phyloP scores from a whole-genome alignment of 345 rosid species.

The Litchi chinensis region DNA sequence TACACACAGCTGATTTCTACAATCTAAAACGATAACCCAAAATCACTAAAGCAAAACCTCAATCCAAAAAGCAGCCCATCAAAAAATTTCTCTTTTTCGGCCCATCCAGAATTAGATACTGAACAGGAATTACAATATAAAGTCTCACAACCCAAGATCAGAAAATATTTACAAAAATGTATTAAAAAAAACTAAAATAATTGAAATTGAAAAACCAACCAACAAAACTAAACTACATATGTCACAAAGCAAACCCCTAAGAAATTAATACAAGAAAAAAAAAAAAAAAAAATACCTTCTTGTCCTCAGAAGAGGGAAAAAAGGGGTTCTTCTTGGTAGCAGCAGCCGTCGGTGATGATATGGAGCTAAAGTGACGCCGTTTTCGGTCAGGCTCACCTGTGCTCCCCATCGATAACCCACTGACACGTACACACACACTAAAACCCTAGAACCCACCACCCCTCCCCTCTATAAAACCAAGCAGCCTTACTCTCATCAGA shows the following conservation, averaged over 20 bases:
- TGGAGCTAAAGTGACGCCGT: constrained; percentile 74
- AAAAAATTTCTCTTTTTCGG: not conserved
- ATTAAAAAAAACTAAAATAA: not conserved
- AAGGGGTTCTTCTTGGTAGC: constrained; percentile 70
- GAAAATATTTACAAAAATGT: not conserved
- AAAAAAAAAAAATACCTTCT: constrained; percentile 51
- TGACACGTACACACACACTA: constrained; percentile 13
- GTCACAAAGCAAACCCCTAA: not conserved
- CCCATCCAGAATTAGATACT: not conserved
- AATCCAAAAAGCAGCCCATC: not conserved
- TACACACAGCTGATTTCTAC: not conserved
- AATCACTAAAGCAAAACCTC: not conserved
- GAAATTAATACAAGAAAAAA: not conserved
- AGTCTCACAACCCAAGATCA: not conserved
- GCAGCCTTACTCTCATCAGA: constrained; percentile 31
- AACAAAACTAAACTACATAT: not conserved
- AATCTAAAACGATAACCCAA: not conserved
- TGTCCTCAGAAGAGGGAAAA: constrained; percentile 74
- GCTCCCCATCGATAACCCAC: constrained; percentile 68
- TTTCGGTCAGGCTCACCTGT: constrained; percentile 91
- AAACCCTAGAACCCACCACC: constrained; percentile 41
- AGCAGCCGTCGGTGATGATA: constrained; percentile 78
- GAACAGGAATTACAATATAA: not conserved
- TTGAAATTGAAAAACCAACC: not conserved
- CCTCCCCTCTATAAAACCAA: constrained; percentile 18